These are phyloP conservation scores for Blumeria hordei DNA, from an alignment of 2,329 filamentous ascomycete genomes.

Conservation along the genomic window DNA sequence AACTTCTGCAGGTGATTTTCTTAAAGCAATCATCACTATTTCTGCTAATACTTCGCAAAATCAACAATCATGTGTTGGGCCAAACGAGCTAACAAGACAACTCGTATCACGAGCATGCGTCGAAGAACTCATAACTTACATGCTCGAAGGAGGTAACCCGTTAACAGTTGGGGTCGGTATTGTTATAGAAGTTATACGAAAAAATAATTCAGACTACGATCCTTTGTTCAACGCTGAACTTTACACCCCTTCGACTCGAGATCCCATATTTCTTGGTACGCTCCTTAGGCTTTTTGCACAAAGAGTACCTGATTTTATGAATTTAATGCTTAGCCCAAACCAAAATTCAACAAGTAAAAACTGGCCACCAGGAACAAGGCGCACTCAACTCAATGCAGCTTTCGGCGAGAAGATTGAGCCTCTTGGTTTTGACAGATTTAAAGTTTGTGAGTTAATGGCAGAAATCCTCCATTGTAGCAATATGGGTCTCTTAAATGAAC, in stretches of 20 bases:
- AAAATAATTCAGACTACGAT: constrained; percentile 98
- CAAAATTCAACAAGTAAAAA: constrained; percentile 31
- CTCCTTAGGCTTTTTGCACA: constrained; percentile 72
- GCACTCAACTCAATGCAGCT: constrained; percentile 56
- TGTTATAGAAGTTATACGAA: constrained; percentile 92
- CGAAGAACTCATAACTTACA: constrained; percentile 63
- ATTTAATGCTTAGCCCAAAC: constrained; percentile 53
- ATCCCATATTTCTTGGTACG: constrained; percentile 88
- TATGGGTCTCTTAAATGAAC: constrained; percentile 86
- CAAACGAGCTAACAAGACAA: constrained; percentile 87
- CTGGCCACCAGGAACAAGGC: constrained; percentile 34
- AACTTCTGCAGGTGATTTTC: constrained; percentile 87
- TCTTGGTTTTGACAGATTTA: constrained; percentile 90
- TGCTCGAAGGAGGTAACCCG: constrained; percentile 83
- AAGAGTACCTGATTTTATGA: constrained; percentile 86
- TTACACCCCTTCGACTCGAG: constrained; percentile 57
- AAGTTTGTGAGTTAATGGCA: constrained; percentile 96
- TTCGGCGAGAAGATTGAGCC: constrained; percentile 85
- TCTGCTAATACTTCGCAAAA: constrained; percentile 96
- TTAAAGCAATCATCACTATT: constrained; percentile 97
- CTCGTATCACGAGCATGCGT: constrained; percentile 72
- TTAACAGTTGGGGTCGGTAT: constrained; percentile 92
- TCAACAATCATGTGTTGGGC: constrained; percentile 95
- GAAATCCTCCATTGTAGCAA: constrained; percentile 95
- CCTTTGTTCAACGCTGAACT: constrained; percentile 68